A percentile compares a stretch with the other conserved stretches of the same genome.
phyloP scores from a whole-genome alignment of 2,329 filamentous ascomycete species.

The Pseudogymnoascus sp. region DNA sequence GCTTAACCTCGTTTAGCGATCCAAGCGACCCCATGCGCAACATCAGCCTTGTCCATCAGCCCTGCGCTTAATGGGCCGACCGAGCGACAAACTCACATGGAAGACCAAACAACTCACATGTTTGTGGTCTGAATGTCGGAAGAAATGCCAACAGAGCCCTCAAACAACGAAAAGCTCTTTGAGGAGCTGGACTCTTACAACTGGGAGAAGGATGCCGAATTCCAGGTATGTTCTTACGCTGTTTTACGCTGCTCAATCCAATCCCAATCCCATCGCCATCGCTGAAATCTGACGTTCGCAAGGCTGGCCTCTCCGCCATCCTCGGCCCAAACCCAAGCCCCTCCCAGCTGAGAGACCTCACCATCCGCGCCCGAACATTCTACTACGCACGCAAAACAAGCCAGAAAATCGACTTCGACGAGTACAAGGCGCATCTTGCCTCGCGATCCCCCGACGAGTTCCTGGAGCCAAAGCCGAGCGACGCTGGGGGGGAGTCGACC shows the following conservation, averaged over 20 bases:
- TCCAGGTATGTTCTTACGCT: conserved; percentile 42
- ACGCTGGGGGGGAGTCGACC: not conserved
- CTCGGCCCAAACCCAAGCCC: conserved; percentile 48
- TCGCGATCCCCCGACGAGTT: conserved; percentile 24
- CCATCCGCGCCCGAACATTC: conserved; percentile 60
- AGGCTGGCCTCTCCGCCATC: conserved; percentile 54
- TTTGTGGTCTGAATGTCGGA: not conserved
- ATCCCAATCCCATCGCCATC: not conserved
- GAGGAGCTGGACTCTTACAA: conserved; percentile 56
- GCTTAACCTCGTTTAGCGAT: not conserved
- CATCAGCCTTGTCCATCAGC: conserved; percentile 10
- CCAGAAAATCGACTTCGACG: conserved; percentile 53
- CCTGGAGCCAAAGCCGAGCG: conserved; percentile 11
- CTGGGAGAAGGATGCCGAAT: conserved; percentile 60
- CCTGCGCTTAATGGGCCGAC: not conserved
- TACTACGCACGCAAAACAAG: conserved; percentile 47
- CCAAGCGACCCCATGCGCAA: not conserved
- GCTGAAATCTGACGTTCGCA: conserved; percentile 22
- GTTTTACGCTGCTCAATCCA: not conserved
- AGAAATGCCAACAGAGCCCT: not conserved
- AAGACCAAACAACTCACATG: not conserved
- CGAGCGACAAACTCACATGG: not conserved
- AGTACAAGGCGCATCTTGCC: conserved; percentile 58
- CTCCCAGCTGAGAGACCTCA: conserved; percentile 47
- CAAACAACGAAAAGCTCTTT: conserved; percentile 38